Evolutionary conservation across 2,329 filamentous ascomycete species (phyloP), one percentile per base, ranked within the genome.

Genomic region (Fusarium liriodendri): DNA sequence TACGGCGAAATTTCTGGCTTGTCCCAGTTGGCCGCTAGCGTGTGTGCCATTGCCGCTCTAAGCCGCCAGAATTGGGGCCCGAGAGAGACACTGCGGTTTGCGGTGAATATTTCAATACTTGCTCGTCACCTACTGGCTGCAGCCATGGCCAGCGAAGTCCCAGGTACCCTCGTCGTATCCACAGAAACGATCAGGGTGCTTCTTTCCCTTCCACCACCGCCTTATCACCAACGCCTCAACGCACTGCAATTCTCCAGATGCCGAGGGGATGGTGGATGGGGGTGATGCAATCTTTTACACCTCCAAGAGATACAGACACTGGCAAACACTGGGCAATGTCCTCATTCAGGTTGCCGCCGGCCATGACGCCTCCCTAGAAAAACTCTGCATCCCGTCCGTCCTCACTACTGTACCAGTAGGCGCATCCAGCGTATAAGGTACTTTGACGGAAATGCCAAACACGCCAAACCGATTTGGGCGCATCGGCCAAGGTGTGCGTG

Each of bases 31-130:
- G 61, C 57, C 64, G 22, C 76, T 78, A 79, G 76, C 68, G 71
- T 66, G 71, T 67, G 61, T 77, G 70, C 70, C 76, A 74, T 79
- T 78, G 76, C 76, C 77, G 77, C 76, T 78, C 74, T 72, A 78
- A 78, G 76, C 77, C 77, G 77, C 73, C 66, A 73, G 67, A 77
- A 71, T 76, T 65, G 67, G 67, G 67, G 62, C 69, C 64, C 37
- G 57, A 55, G 55, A 67, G 70, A 63, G 42, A 62, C 64, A 59
- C 33, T 75, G 45, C 47, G 54, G 61, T 70, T 75, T 75, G 72
- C 72, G 72, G 72, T 73, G 70, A 71, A 71, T 54, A 54, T 74
- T 55, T 71, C 16, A 42, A 22, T 47, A 75, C 63, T 54, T 70
- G 62, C 38, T 64, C 18, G 62, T 75, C 71, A 77, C 76, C 67